Evolutionary conservation across 805 yeast species (phyloP).

Genomic region (Candida bentonensis): DNA sequence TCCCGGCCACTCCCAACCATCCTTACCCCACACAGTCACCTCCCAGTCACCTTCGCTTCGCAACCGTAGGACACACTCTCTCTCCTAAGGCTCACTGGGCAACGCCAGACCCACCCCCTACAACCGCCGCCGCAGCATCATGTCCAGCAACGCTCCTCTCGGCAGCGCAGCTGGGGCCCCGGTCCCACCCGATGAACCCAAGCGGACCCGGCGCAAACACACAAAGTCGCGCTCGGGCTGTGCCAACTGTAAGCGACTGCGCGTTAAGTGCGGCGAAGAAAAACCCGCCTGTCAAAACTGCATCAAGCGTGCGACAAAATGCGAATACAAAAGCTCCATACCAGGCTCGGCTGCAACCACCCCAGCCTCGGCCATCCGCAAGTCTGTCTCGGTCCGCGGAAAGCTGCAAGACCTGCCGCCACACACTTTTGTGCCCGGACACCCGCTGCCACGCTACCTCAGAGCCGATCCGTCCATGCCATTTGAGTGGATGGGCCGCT

Average conservation of each 20-base stretch:
- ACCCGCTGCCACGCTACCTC: not conserved
- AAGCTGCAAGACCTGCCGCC: too few species aligned
- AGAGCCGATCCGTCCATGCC: not conserved
- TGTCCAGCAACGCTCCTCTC: not conserved
- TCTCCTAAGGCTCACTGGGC: too few species aligned
- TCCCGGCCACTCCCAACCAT: too few species aligned
- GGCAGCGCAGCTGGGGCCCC: too few species aligned
- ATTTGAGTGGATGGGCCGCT: too few species aligned
- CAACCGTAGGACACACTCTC: too few species aligned
- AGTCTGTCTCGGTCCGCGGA: not conserved
- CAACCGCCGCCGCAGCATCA: not conserved
- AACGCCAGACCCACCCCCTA: too few species aligned
- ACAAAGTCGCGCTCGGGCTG: slow-evolving; percentile 54
- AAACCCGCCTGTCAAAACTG: slow-evolving; percentile 38
- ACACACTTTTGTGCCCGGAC: too few species aligned
- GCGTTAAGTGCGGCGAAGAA: slow-evolving; percentile 42
- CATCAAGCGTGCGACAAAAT: slow-evolving; percentile 17
- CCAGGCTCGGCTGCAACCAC: too few species aligned
- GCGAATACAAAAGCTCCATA: not conserved
- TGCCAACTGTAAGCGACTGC: slow-evolving; percentile 39
- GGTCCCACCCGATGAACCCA: too few species aligned
- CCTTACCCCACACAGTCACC: too few species aligned
- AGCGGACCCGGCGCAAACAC: slow-evolving; percentile 20
- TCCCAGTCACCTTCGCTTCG: too few species aligned
- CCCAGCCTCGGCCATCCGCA: not conserved